These are phyloP conservation scores for Mycena venus DNA, from an alignment of 768 basidiomycete species.

Conservation along the genomic window DNA sequence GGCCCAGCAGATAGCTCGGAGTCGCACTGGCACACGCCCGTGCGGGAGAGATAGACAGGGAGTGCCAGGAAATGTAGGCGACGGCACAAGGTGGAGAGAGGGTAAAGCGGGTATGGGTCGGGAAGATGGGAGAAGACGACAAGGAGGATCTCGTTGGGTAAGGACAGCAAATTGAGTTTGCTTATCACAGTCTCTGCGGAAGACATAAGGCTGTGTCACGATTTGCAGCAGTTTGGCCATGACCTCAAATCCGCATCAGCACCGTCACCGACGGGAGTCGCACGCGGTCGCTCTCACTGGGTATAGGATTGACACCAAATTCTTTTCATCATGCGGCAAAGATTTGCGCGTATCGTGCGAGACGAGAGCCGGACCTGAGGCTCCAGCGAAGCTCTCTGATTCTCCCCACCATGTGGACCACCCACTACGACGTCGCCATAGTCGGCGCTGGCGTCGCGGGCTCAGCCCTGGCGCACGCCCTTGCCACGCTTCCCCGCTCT, in stretches of 20 bases:
- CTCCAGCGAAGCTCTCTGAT: not conserved
- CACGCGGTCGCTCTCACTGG: too few relatives aligned
- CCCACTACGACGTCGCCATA: conserved; percentile 81
- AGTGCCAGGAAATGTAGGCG: conserved; percentile 32
- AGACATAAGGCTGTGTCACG: too few relatives aligned
- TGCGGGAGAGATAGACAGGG: conserved; percentile 24
- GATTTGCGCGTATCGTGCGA: not conserved
- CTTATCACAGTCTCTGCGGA: not conserved
- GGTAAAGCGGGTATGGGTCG: conserved; percentile 23
- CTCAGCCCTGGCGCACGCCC: conserved; percentile 85
- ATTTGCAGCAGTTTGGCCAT: too few relatives aligned
- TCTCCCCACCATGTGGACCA: conserved; percentile 19
- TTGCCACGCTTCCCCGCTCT: conserved; percentile 69
- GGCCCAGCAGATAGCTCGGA: not conserved
- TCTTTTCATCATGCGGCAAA: conserved; percentile 5
- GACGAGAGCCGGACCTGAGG: too few relatives aligned
- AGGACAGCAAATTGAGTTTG: conserved; percentile 15
- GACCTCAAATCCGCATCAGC: not conserved
- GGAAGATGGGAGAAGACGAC: conserved; percentile 23
- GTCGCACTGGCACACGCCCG: conserved; percentile 8
- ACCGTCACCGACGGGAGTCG: too few relatives aligned
- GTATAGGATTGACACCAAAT: not conserved
- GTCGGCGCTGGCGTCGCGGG: conserved; percentile 96
- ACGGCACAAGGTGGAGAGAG: conserved; percentile 28
- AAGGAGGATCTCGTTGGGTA: conserved; percentile 43